Conservation (phyloP, 495 filamentous ascomycete species). For the Trichoderma gamsii region DNA sequence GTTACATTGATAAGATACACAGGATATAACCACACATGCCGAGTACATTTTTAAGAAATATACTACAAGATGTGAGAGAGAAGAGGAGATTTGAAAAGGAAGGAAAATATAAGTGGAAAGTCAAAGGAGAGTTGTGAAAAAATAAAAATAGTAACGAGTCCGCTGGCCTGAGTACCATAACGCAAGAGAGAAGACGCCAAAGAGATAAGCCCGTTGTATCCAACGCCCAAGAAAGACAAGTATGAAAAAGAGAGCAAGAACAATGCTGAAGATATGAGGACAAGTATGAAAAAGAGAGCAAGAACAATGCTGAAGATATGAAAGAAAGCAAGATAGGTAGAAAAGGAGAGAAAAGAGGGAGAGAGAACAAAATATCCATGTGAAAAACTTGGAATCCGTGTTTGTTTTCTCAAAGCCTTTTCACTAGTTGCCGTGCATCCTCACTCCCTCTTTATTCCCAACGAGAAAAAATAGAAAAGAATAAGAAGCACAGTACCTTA, state of each 20-base stretch:
- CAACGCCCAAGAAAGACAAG: background rate
- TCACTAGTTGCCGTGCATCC: background rate
- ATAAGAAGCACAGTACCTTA: background rate
- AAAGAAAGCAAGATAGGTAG: background rate
- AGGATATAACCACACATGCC: slow-evolving; percentile 2
- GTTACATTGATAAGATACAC: background rate
- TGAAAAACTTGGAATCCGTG: background rate
- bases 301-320: background rate
- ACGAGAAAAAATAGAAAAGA: background rate
- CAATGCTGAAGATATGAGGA: background rate
- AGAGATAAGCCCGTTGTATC: background rate
- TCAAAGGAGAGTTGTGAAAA: background rate
- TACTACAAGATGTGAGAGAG: background rate
- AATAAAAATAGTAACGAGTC: background rate
- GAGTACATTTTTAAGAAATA: background rate
- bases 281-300: no score
- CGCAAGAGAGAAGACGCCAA: background rate
- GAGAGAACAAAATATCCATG: background rate
- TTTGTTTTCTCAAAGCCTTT: background rate
- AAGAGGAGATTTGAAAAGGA: background rate
- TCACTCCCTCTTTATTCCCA: background rate
- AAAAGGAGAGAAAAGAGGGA: background rate
- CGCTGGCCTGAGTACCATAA: background rate
- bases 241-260: background rate
- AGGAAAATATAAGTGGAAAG: background rate